phyloP scores from a whole-genome alignment of 352 stramenopile species.

The Phytopythium ostracodes region DNA sequence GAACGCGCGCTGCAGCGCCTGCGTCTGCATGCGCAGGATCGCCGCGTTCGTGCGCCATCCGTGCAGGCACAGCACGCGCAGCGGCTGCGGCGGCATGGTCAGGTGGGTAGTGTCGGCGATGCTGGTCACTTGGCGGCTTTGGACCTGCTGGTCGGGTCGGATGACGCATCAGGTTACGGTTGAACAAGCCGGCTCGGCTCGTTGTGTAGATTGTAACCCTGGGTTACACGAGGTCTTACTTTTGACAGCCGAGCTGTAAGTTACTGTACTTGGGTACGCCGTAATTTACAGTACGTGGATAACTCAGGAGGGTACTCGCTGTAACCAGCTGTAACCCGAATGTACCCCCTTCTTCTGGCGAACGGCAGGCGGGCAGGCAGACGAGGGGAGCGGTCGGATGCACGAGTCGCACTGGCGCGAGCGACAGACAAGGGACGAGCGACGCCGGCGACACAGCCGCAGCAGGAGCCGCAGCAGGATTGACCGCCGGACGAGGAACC shows the following conservation, averaged over 20 bases:
- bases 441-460: conserved; percentile 3
- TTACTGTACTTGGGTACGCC: too few species aligned
- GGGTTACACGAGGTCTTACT: too few species aligned
- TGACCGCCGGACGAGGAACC: conserved; percentile 1
- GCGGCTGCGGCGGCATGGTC: conserved; percentile 22
- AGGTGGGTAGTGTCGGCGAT: too few species aligned
- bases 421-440: not conserved
- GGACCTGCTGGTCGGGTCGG: too few species aligned
- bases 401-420: not conserved
- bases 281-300: too few species aligned
- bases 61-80: conserved; percentile 77
- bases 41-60: conserved; percentile 72
- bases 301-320: not conserved
- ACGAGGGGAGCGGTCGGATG: not conserved
- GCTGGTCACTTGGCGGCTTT: too few species aligned
- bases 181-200: too few species aligned
- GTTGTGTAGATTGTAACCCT: too few species aligned
- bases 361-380: not conserved
- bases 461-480: conserved; percentile 9
- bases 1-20: conserved; percentile 52
- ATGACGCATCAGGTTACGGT: too few species aligned
- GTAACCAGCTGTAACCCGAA: not conserved
- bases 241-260: too few species aligned
- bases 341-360: not conserved
- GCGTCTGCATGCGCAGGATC: conserved; percentile 56